phyloP scores from a whole-genome alignment of 2,329 filamentous ascomycete genomes.

The Cladosporium austrohemisphaericum region DNA sequence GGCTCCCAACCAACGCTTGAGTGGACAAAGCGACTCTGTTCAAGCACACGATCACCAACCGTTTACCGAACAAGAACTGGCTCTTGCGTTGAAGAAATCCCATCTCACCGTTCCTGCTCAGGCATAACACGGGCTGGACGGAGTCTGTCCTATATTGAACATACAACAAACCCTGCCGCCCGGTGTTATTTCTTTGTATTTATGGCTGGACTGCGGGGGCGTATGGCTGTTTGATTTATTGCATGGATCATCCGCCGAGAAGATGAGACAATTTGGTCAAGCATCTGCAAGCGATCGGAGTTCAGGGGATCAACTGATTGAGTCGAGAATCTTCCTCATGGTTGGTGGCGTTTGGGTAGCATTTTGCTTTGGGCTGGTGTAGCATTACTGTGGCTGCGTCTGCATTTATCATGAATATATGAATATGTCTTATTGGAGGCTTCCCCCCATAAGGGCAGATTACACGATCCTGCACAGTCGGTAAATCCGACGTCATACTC shows the following conservation, averaged over 20 bases:
- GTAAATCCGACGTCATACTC: too few species aligned
- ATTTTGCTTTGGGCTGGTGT: not conserved
- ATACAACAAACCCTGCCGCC: not conserved
- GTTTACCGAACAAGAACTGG: constrained; percentile 45
- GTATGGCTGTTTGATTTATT: not conserved
- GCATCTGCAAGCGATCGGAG: not conserved
- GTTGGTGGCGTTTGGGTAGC: not conserved
- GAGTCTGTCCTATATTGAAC: not conserved
- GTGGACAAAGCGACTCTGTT: not conserved
- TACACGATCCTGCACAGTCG: too few species aligned
- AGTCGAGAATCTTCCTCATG: not conserved
- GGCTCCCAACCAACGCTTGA: not conserved
- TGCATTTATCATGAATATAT: constrained; percentile 2
- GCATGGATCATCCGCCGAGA: not conserved
- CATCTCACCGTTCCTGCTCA: constrained; percentile 32
- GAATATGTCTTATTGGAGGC: not conserved
- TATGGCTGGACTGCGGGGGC: not conserved
- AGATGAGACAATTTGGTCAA: not conserved
- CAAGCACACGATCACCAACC: constrained; percentile 34
- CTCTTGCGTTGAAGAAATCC: constrained; percentile 41
- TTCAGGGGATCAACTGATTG: not conserved
- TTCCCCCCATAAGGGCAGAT: too few species aligned
- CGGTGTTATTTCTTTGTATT: not conserved
- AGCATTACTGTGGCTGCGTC: constrained; percentile 2
- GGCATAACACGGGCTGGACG: too few species aligned